Evolutionary conservation across 2,329 filamentous ascomycete species (phyloP).

Genomic region (Colletotrichum nymphaeae): DNA sequence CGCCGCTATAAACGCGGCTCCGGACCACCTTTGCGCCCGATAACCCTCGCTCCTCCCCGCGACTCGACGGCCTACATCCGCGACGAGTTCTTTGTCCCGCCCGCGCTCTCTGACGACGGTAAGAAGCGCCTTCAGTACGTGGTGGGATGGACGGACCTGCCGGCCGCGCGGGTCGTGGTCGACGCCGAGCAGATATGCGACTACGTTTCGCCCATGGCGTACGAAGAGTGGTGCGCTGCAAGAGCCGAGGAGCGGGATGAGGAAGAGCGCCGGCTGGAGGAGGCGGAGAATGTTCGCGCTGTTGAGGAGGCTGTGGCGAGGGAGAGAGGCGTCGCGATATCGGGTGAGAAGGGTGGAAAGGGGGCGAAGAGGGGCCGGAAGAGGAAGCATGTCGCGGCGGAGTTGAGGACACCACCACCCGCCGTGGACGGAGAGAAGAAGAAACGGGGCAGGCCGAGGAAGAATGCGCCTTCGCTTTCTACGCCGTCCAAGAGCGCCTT

Average conservation of each 20-base stretch:
- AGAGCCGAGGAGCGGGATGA: conserved; percentile 56
- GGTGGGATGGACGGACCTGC: conserved; percentile 65
- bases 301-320: conserved; percentile 21
- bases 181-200: conserved; percentile 62
- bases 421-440: conserved; percentile 38
- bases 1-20: conserved; percentile 53
- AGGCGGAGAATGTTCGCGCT: conserved; percentile 38
- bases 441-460: conserved; percentile 39
- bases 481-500: conserved; percentile 47
- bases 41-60: conserved; percentile 59
- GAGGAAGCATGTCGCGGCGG: neutral
- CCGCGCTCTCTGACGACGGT: conserved; percentile 47
- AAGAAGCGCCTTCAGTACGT: conserved; percentile 63
- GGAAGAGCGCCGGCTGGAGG: conserved; percentile 44
- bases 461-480: conserved; percentile 45
- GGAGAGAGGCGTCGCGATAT: neutral
- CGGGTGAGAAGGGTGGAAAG: neutral
- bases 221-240: conserved; percentile 68
- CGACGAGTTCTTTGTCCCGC: conserved; percentile 61
- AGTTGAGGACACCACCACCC: neutral
- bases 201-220: conserved; percentile 66
- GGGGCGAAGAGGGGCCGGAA: neutral
- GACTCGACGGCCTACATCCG: conserved; percentile 69
- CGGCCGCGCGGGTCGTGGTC: conserved; percentile 59
- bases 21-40: conserved; percentile 58